Evolutionary conservation across 805 yeast genomes (phyloP).

Genomic region (Maudiozyma barnettii): DNA sequence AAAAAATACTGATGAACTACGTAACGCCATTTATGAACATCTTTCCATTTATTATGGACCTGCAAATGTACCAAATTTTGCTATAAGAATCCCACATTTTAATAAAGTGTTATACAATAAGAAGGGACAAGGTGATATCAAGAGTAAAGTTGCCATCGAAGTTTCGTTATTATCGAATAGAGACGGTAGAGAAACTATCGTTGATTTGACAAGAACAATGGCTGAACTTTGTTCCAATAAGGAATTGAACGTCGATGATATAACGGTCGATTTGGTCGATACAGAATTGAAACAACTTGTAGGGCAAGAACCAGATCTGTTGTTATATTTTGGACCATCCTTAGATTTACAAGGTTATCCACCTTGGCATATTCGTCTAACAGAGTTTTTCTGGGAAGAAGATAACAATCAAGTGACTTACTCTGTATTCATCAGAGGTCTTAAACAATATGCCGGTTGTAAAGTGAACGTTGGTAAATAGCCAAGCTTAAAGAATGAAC

Average conservation of each 20-base stretch:
- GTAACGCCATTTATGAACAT: conserved; percentile 46
- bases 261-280: conserved; percentile 68
- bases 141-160: conserved; percentile 41
- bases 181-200: conserved; percentile 87
- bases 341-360: conserved; percentile 91
- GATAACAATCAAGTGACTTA: conserved; percentile 75
- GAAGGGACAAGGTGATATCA: conserved; percentile 24
- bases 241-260: conserved; percentile 54
- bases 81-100: conserved; percentile 58
- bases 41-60: conserved; percentile 68
- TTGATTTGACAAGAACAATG: conserved; percentile 78
- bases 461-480: conserved; percentile 84
- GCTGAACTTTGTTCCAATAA: conserved; percentile 58
- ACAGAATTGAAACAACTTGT: conserved; percentile 64
- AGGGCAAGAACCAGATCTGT: conserved; percentile 87
- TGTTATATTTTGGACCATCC: conserved; percentile 75
- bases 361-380: conserved; percentile 92
- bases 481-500: too few species aligned
- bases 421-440: conserved; percentile 71
- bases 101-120: conserved; percentile 36
- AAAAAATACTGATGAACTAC: conserved; percentile 44
- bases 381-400: conserved; percentile 85
- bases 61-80: conserved; percentile 51
- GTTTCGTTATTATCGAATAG: conserved; percentile 58
- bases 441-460: conserved; percentile 65